Percentiles rank a stretch among this genome's conserved stretches.
phyloP scores from a whole-genome alignment of 2,329 filamentous ascomycete genomes.

The Aspergillus fumigatiaffinis region DNA sequence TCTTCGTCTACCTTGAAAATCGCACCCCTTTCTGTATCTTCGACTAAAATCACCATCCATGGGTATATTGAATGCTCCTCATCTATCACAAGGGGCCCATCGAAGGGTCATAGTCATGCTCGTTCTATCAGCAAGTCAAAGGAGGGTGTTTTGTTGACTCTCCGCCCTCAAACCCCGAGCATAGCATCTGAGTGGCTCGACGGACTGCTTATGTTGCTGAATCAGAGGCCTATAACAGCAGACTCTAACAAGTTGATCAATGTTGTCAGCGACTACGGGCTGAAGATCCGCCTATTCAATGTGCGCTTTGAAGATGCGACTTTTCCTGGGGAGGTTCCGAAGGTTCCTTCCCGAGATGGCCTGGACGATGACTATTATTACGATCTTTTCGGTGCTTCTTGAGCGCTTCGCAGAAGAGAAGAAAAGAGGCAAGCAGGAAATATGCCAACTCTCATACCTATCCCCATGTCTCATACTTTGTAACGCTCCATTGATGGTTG shows the following conservation, averaged over 20 bases:
- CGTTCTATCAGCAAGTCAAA: slow-evolving; percentile 39
- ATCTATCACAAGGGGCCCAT: slow-evolving; percentile 27
- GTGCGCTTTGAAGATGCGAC: slow-evolving; percentile 80
- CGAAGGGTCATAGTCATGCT: slow-evolving; percentile 28
- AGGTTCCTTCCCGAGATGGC: slow-evolving; percentile 76
- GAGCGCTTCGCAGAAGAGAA: neutral
- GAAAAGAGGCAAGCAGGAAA: neutral
- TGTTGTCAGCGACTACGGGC: slow-evolving; percentile 80
- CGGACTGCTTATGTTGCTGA: slow-evolving; percentile 87
- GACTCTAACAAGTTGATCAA: slow-evolving; percentile 89
- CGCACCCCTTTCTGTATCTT: slow-evolving; percentile 33
- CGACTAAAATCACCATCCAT: slow-evolving; percentile 88
- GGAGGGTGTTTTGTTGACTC: slow-evolving; percentile 74
- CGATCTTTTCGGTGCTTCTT: slow-evolving; percentile 57
- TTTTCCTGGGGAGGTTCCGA: slow-evolving; percentile 64
- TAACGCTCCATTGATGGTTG: neutral
- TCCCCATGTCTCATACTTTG: no score
- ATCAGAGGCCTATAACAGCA: slow-evolving; percentile 93
- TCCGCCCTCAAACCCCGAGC: slow-evolving; percentile 75
- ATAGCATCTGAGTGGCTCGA: slow-evolving; percentile 96
- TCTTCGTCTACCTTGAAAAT: slow-evolving; percentile 48
- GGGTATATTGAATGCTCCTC: slow-evolving; percentile 53
- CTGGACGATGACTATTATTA: slow-evolving; percentile 94
- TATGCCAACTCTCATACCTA: neutral
- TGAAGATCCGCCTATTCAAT: slow-evolving; percentile 90